These are phyloP conservation scores for Neurospora hispaniola DNA, from an alignment of 495 filamentous ascomycete genomes.

Conservation along the genomic window DNA sequence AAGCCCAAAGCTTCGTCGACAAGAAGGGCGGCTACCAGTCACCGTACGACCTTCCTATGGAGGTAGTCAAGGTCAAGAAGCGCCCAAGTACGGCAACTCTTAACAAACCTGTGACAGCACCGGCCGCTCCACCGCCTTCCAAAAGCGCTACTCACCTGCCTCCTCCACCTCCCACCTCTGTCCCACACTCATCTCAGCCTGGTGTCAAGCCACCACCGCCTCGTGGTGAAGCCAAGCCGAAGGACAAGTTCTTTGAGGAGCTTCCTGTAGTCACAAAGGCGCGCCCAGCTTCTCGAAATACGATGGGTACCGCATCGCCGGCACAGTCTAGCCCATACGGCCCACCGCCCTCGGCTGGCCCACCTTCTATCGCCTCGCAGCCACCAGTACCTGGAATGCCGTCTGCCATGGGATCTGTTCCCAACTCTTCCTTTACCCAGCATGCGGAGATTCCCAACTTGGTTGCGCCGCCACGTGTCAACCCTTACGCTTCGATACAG, in stretches of 20 bases:
- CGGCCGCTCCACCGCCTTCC: conserved; percentile 35
- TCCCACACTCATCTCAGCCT: conserved; percentile 23
- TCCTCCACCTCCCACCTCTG: conserved; percentile 22
- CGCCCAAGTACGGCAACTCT: conserved; percentile 34
- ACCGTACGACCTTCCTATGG: conserved; percentile 90
- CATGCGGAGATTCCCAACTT: conserved; percentile 25
- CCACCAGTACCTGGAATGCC: conserved; percentile 14
- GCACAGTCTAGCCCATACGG: conserved; percentile 26
- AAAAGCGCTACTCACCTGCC: conserved; percentile 46
- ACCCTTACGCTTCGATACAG: conserved; percentile 48
- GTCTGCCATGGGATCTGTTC: neutral
- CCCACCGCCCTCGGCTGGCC: conserved; percentile 16
- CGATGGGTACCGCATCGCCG: conserved; percentile 25
- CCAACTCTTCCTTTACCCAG: conserved; percentile 11
- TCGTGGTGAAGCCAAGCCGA: conserved; percentile 23
- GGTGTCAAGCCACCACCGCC: conserved; percentile 15
- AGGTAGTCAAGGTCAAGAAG: conserved; percentile 61
- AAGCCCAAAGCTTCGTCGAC: conserved; percentile 72
- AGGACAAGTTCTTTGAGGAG: conserved; percentile 76
- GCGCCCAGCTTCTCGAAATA: conserved; percentile 36
- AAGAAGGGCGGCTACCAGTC: conserved; percentile 89
- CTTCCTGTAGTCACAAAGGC: conserved; percentile 57
- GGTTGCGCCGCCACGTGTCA: conserved; percentile 47
- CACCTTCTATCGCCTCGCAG: conserved; percentile 19
- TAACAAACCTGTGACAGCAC: conserved; percentile 17